Conservation (phyloP, 1,284 basidiomycete genomes). For the Stereum hirsutum region DNA sequence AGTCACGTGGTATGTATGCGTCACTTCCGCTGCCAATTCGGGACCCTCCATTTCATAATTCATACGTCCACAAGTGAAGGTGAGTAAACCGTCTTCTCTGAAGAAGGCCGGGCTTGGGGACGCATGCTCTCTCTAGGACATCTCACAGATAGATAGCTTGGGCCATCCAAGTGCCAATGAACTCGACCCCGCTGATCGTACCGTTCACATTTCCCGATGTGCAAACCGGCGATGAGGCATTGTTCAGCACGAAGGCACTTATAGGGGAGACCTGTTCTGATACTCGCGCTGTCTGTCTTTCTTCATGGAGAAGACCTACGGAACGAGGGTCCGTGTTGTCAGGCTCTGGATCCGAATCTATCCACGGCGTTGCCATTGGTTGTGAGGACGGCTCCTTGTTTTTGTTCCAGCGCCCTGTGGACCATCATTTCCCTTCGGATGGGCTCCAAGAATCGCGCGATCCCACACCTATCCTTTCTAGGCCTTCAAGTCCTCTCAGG, state of each 20-base stretch:
- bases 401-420: conserved; percentile 15
- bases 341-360: conserved; percentile 1
- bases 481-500: conserved; percentile 20
- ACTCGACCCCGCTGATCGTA: conserved; percentile 11
- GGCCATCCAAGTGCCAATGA: too few species aligned
- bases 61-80: too few species aligned
- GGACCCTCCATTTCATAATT: too few species aligned
- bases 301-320: conserved; percentile 5
- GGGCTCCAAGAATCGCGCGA: conserved; percentile 4
- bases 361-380: conserved; percentile 14
- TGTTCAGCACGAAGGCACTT: conserved; percentile 1
- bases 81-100: too few species aligned
- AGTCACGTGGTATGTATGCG: too few species aligned
- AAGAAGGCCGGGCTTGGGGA: too few species aligned
- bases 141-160: too few species aligned
- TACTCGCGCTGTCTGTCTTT: conserved; percentile 8
- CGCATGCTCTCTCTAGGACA: too few species aligned
- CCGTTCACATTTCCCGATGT: conserved; percentile 10
- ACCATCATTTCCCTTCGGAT: conserved; percentile 1
- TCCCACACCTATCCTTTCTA: conserved; percentile 9
- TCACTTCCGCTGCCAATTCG: too few species aligned
- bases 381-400: conserved; percentile 27
- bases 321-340: neutral
- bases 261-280: conserved; percentile 8
- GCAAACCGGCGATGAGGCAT: neutral